Percentiles rank a stretch among this genome's conserved stretches.
Conservation (phyloP, 176 grass and related monocot genomes). For the Phyllostachys edulis region DNA sequence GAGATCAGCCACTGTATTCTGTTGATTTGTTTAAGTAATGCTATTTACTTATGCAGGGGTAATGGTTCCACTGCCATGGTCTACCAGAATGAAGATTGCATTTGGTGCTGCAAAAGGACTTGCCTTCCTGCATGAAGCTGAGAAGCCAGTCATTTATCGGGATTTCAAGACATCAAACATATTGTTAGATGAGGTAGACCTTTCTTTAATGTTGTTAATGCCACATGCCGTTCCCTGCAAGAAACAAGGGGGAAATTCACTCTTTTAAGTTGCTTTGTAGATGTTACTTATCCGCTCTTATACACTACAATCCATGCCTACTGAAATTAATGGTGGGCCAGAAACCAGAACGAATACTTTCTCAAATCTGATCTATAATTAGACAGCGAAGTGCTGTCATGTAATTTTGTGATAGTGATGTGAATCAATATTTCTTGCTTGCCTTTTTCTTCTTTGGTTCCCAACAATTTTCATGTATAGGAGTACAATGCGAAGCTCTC, state of each 20-base stretch:
- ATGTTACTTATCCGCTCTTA: neutral
- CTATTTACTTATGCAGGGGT: constrained; percentile 42
- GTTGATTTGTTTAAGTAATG: neutral
- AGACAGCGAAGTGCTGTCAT: neutral
- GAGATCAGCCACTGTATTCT: neutral
- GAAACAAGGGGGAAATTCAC: neutral
- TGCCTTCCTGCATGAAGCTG: constrained; percentile 67
- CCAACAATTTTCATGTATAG: constrained; percentile 25
- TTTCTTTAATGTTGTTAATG: neutral
- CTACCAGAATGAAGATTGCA: constrained; percentile 70
- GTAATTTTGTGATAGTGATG: neutral
- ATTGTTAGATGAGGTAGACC: constrained; percentile 61
- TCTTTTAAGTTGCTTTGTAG: neutral
- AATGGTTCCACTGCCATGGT: constrained; percentile 59
- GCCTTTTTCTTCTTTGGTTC: neutral
- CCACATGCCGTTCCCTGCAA: neutral
- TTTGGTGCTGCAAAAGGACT: constrained; percentile 73
- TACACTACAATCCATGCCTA: neutral
- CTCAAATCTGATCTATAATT: neutral
- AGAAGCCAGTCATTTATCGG: constrained; percentile 81
- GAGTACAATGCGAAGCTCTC: constrained; percentile 85
- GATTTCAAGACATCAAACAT: constrained; percentile 89
- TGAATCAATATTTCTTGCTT: neutral
- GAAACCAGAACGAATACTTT: neutral
- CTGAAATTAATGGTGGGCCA: neutral